phyloP scores from a whole-genome alignment of 495 filamentous ascomycete species.

The Penicillium malachiteum region DNA sequence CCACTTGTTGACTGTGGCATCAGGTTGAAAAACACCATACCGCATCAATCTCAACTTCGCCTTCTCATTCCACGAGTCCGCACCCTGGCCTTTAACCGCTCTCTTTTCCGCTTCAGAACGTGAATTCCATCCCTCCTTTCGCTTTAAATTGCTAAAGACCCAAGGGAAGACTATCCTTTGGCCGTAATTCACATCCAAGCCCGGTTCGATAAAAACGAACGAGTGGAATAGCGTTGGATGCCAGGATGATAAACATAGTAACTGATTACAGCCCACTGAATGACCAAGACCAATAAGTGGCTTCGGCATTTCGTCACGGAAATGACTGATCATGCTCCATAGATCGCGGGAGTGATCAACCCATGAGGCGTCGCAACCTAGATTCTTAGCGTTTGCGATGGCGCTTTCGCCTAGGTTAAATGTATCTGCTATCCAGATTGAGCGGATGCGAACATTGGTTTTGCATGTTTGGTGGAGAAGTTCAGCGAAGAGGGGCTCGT shows the following conservation, averaged over 20 bases:
- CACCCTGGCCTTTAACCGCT: background rate
- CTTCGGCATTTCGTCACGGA: constrained; percentile 68
- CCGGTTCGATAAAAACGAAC: constrained; percentile 65
- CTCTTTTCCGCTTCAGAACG: background rate
- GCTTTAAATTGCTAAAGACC: background rate
- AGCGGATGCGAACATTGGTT: constrained; percentile 37
- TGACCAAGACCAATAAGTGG: constrained; percentile 65
- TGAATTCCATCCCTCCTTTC: background rate
- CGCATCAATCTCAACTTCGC: background rate
- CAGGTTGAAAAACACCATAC: background rate
- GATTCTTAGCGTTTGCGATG: constrained; percentile 4
- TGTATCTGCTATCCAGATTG: constrained; percentile 75
- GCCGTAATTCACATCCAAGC: constrained; percentile 28
- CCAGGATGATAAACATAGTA: constrained; percentile 51
- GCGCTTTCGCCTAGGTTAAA: constrained; percentile 57
- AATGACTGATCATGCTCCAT: constrained; percentile 71
- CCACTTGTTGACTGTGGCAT: background rate
- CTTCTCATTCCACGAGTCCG: background rate
- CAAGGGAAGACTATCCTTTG: background rate
- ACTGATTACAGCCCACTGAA: constrained; percentile 57
- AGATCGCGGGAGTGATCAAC: constrained; percentile 75
- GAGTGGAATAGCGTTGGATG: constrained; percentile 70
- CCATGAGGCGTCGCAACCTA: constrained; percentile 49
- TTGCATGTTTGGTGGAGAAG: background rate
- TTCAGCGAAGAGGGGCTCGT: constrained; percentile 5